A percentile compares a stretch with the other conserved stretches of the same genome.
Conservation (phyloP, 768 basidiomycete genomes). For the Xanthoconium stramineum region DNA sequence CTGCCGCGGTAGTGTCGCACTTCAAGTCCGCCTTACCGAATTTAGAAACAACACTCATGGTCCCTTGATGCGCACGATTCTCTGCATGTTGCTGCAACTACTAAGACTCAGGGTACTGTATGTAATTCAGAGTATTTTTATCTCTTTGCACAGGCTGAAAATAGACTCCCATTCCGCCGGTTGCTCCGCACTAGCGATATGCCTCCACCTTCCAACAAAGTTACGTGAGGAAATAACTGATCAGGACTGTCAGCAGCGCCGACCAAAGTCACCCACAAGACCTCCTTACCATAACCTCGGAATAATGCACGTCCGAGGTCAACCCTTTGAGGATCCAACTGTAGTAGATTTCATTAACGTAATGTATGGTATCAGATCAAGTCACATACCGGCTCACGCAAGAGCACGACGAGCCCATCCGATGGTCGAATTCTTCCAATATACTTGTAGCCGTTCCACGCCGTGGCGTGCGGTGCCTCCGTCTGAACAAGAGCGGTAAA, state of each 20-base stretch:
- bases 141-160: constrained; percentile 49
- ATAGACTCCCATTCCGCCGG: constrained; percentile 47
- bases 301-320: constrained; percentile 39
- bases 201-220: constrained; percentile 48
- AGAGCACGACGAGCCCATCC: constrained; percentile 57
- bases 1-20: neutral
- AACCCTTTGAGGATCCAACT: constrained; percentile 26
- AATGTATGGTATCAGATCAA: neutral
- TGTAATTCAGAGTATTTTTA: constrained; percentile 12
- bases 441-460: constrained; percentile 57
- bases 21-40: constrained; percentile 2
- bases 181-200: constrained; percentile 30
- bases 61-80: constrained; percentile 6
- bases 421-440: constrained; percentile 55
- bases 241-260: constrained; percentile 8
- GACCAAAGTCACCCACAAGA: neutral
- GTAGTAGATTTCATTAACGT: neutral
- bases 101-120: neutral
- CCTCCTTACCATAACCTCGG: constrained; percentile 50
- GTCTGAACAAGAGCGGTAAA: constrained; percentile 34
- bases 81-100: neutral
- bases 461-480: constrained; percentile 42
- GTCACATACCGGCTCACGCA: constrained; percentile 48
- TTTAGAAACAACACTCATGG: neutral
- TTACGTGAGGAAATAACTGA: constrained; percentile 50